Evolutionary conservation across 345 rosid genomes (phyloP).

Genomic region (Lepidium sativum): DNA sequence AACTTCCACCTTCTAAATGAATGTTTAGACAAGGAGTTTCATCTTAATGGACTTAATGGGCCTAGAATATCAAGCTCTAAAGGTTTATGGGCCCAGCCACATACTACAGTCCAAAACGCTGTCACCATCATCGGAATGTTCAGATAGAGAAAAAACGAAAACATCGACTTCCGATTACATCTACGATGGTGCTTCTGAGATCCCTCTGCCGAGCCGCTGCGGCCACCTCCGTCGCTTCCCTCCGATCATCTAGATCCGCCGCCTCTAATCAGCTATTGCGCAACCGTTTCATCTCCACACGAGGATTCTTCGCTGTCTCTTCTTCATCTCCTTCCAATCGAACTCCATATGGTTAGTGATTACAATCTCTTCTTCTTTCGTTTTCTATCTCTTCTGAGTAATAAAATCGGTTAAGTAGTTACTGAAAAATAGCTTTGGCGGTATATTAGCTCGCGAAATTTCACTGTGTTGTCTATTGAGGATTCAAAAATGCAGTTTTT

Average conservation of each 20-base stretch:
- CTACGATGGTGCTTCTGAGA: slow-evolving; percentile 26
- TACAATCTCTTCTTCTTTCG: not conserved
- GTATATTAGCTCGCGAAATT: not conserved
- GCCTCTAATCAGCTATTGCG: not conserved
- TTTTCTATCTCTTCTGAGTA: not conserved
- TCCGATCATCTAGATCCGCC: slow-evolving; percentile 19
- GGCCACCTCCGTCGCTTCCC: slow-evolving; percentile 16
- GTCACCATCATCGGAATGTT: slow-evolving; percentile 8
- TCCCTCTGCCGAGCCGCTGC: slow-evolving; percentile 28
- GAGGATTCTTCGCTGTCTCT: slow-evolving; percentile 25
- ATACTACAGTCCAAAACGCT: not conserved
- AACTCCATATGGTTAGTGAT: slow-evolving; percentile 18
- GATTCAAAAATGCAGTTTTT: not conserved
- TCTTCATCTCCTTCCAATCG: slow-evolving; percentile 19
- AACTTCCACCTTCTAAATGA: too few species aligned
- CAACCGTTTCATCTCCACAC: not conserved
- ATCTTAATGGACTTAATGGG: not conserved
- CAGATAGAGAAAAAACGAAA: not conserved
- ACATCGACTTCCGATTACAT: not conserved
- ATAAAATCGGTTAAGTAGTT: not conserved
- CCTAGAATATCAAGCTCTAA: not conserved
- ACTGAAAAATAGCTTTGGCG: not conserved
- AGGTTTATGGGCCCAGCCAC: not conserved
- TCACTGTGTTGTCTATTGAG: not conserved
- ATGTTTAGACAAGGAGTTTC: not conserved